A percentile compares a stretch with the other conserved stretches of the same genome.
Evolutionary conservation across 2,329 filamentous ascomycete genomes (phyloP).

Genomic region (Aureobasidium sp.): DNA sequence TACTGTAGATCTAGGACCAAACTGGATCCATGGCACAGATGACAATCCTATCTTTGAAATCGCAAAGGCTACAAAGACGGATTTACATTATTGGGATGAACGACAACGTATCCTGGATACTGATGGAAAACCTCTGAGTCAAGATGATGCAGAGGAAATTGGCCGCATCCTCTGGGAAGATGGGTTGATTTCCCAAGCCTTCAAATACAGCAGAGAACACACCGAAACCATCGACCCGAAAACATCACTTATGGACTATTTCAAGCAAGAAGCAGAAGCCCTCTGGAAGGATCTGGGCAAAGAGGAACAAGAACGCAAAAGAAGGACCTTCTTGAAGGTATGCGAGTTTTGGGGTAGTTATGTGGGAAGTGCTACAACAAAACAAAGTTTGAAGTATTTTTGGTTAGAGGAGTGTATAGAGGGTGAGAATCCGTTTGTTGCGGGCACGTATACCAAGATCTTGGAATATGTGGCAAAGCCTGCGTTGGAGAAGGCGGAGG

Average conservation of each 20-base stretch:
- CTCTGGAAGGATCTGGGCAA: constrained; percentile 28
- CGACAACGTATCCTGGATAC: constrained; percentile 49
- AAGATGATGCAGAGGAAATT: constrained; percentile 28
- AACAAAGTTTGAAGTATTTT: constrained; percentile 66
- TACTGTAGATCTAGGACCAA: constrained; percentile 59
- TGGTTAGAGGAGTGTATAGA: constrained; percentile 73
- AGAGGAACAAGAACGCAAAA: constrained; percentile 37
- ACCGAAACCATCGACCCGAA: constrained; percentile 43
- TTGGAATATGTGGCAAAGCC: constrained; percentile 51
- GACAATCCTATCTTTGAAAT: constrained; percentile 63
- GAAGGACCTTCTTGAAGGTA: constrained; percentile 41
- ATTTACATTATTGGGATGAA: constrained; percentile 45
- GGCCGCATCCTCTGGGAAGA: constrained; percentile 51
- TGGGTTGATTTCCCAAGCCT: constrained; percentile 55
- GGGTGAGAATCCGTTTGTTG: constrained; percentile 57
- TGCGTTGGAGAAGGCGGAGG: constrained; percentile 45
- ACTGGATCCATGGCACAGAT: constrained; percentile 69
- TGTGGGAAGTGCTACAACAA: constrained; percentile 55
- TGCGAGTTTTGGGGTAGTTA: constrained; percentile 64
- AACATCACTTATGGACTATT: constrained; percentile 50
- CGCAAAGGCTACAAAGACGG: constrained; percentile 52
- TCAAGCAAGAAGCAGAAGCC: constrained; percentile 41
- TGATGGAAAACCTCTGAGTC: constrained; percentile 44
- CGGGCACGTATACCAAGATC: constrained; percentile 52
- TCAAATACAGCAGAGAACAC: constrained; percentile 54